Base-by-base conservation (phyloP, 352 stramenopile genomes). In the Phytophthora fragariae region DNA sequence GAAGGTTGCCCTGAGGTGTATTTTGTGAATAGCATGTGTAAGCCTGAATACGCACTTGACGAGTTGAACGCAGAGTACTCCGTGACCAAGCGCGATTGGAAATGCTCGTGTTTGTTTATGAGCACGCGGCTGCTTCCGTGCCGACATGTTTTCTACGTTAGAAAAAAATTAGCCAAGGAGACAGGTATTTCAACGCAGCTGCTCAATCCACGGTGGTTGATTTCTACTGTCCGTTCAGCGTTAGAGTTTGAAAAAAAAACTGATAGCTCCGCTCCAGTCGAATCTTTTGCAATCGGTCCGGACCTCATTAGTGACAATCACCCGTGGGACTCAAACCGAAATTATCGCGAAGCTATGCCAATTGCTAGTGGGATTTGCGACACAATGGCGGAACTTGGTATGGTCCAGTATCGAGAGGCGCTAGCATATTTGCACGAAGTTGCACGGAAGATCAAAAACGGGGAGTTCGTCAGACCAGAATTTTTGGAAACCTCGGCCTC, bases 61-160 rank as follows among this genome's bases (percentile, higher is more conserved):
- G 52, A 49, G 24, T 3, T 49, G 3, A 41, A 61, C 10, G 33
- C 19, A 3, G 11, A 68, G 19, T 68, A 68, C 17, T 47, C 62
- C 9, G 52, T 68, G 5, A 47, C 21, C 15, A 46, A 61, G 24
- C 39, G 53, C 5, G n/a, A 55, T 19, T 68, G 61, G 61, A 55
- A 0, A 3, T 60, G 61, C 15, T 65, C 58, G 5, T 60, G 62
- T 47, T 31, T 61, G 39, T 68, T 61, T 19, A 68, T 68, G 62
- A 49, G 62, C 24, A 61, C 62, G 14, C 9, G 37, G 5, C 21
- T 68, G 24, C 24, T 62, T 3, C 62, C 62, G n/a, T 68, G 52
- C 44, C 50, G 62, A 1, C 62, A 57, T 21, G 62, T 68, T 4
- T 68, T 68, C 14, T 68, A 49, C 24, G 19, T 68, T 3, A 9